Evolutionary conservation across 2,329 filamentous ascomycete species (phyloP).

Genomic region (Xylaria arbuscula): DNA sequence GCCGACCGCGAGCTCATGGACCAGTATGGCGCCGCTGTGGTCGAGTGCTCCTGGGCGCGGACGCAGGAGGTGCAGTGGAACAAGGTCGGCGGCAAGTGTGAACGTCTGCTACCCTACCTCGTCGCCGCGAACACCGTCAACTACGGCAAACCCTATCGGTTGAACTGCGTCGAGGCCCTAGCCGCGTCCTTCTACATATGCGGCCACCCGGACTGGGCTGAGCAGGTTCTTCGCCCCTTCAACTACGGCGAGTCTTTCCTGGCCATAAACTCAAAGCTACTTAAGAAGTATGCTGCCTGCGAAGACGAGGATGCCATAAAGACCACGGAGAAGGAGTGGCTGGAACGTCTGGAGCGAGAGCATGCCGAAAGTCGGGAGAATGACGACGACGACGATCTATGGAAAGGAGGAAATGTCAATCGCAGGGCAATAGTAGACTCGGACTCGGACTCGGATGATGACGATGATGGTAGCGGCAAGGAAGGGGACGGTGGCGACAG

Average conservation of each 20-base stretch:
- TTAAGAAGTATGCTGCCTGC: constrained; percentile 88
- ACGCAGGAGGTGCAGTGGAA: constrained; percentile 91
- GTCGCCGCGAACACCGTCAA: constrained; percentile 97
- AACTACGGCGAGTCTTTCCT: constrained; percentile 89
- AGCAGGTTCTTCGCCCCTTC: constrained; percentile 83
- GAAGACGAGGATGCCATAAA: constrained; percentile 85
- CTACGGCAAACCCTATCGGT: constrained; percentile 92
- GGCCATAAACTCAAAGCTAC: constrained; percentile 84
- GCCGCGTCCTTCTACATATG: constrained; percentile 95
- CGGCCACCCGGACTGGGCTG: constrained; percentile 90
- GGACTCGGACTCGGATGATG: constrained; percentile 60
- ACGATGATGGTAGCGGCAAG: constrained; percentile 52
- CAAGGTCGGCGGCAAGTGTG: constrained; percentile 92
- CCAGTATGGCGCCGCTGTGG: constrained; percentile 91
- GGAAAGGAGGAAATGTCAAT: constrained; percentile 93
- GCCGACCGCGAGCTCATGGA: constrained; percentile 85
- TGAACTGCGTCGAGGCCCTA: constrained; percentile 96
- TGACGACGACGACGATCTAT: constrained; percentile 77
- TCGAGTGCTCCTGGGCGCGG: constrained; percentile 96
- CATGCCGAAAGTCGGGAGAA: constrained; percentile 82
- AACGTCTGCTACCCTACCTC: constrained; percentile 90
- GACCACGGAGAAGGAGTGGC: constrained; percentile 85
- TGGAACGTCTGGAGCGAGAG: constrained; percentile 88
- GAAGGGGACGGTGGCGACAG: constrained; percentile 58
- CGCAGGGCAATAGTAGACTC: constrained; percentile 65